Evolutionary conservation across 768 basidiomycete genomes (phyloP), one percentile per base, ranked within the genome.

Genomic region (Rickenella mellea): DNA sequence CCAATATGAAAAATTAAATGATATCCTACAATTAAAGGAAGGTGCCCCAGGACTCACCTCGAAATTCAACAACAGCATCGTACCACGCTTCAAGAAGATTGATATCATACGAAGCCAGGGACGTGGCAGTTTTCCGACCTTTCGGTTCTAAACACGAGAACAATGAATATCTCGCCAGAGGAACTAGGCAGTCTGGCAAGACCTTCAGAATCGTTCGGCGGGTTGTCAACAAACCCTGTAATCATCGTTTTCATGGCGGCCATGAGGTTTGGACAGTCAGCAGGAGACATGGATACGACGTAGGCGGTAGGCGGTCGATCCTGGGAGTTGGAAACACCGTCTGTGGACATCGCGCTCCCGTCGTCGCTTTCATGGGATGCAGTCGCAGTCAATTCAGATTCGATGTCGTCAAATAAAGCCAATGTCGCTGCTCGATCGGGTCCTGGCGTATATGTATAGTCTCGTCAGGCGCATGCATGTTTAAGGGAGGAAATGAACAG

Each of bases 61-160:
- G 61, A 1, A 54, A 46, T 17, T 62, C 54, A 10, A 59, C 53
- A 22, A 70, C 47, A 12, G 68, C 64, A 24, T 64, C 55, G 48
- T 80, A 78, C 82, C 82, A 86, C 10, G 69, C 68, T 36, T 65
- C 59, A 7, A 89, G 68, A 19, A 74, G 55, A 39, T 63, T 63
- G 28, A 89, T 74, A 53, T 88, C 83, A 50, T 74, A 76, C 28
- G 57, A 67, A 3, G 80, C 77, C 24, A 83, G 56, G 0, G 79
- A 76, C 0, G 66, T 62, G 1, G 70, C 68, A 74, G 21, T 71
- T 69, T 46, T 70, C 76, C 9, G 62, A 15, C 47, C 48, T 7
- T 44, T 69, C 71, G 44, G 4, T 40, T 35, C 9, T 4, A 29
- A 31, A 26, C 30, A 42, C 21, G 27, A 25, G 5, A 10, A 9